Conservation (phyloP, 768 basidiomycete genomes). For the Rhodocollybia butyracea region DNA sequence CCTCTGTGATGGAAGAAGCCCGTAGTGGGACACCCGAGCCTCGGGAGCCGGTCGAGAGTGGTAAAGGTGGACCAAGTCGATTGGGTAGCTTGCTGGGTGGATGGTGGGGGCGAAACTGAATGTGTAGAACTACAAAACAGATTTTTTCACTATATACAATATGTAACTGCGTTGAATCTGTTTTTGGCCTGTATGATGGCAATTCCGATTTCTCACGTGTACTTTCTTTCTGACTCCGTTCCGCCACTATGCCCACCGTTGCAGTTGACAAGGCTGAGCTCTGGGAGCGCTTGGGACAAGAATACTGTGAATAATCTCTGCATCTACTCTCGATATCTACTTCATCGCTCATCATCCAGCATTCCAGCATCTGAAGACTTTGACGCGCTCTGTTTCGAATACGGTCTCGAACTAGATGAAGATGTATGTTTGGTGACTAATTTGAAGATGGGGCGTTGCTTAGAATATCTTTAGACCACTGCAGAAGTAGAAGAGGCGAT, state of each 20-base stretch:
- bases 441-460: not conserved
- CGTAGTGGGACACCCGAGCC: slow-evolving; percentile 48
- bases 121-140: too few relatives aligned
- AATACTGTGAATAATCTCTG: slow-evolving; percentile 64
- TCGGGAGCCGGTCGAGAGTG: not conserved
- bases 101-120: slow-evolving; percentile 68
- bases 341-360: slow-evolving; percentile 15
- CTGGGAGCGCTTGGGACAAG: slow-evolving; percentile 78
- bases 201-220: too few relatives aligned
- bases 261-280: slow-evolving; percentile 95
- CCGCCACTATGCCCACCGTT: slow-evolving; percentile 87
- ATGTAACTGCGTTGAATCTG: too few relatives aligned
- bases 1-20: slow-evolving; percentile 56
- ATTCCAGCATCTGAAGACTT: slow-evolving; percentile 85
- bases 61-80: slow-evolving; percentile 42
- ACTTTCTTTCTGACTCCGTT: too few relatives aligned
- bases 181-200: too few relatives aligned
- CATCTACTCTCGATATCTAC: not conserved
- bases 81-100: slow-evolving; percentile 70
- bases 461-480: slow-evolving; percentile 63
- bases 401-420: slow-evolving; percentile 96
- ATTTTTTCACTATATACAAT: too few relatives aligned
- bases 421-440: slow-evolving; percentile 62
- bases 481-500: slow-evolving; percentile 78
- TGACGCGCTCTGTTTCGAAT: slow-evolving; percentile 94